Evolutionary conservation across 306 rosid species (phyloP).

Genomic region (Sphenostylis stenocarpa): DNA sequence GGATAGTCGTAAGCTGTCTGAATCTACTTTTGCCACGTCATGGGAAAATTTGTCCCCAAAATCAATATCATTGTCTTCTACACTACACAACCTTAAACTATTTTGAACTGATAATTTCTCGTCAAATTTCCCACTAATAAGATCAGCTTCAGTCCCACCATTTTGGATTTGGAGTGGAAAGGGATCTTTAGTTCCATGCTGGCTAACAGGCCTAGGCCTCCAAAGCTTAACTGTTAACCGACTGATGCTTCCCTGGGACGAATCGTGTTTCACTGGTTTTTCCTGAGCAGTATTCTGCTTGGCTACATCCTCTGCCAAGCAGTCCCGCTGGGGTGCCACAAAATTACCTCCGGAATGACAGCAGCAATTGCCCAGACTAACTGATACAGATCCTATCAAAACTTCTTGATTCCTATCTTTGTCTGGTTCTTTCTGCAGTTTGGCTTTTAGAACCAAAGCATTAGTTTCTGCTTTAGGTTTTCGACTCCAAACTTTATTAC

Average conservation of each 20-base stretch:
- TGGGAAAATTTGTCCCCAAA: slow-evolving; percentile 22
- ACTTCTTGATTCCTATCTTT: slow-evolving; percentile 64
- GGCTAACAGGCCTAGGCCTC: slow-evolving; percentile 83
- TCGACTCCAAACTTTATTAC: slow-evolving; percentile 75
- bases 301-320: slow-evolving; percentile 39
- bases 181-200: slow-evolving; percentile 51
- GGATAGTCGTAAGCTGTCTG: slow-evolving; percentile 44
- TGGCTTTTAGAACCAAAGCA: slow-evolving; percentile 47
- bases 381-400: slow-evolving; percentile 86
- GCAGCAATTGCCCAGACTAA: slow-evolving; percentile 63
- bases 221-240: slow-evolving; percentile 57
- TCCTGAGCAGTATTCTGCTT: slow-evolving; percentile 51
- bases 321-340: slow-evolving; percentile 41
- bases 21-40: slow-evolving; percentile 35
- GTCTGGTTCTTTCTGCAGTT: slow-evolving; percentile 51
- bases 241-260: slow-evolving; percentile 45
- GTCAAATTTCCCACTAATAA: slow-evolving; percentile 41
- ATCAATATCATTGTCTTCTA: slow-evolving; percentile 37
- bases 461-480: slow-evolving; percentile 65
- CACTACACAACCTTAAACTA: slow-evolving; percentile 38
- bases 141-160: slow-evolving; percentile 49
- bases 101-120: slow-evolving; percentile 35
- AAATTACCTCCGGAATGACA: slow-evolving; percentile 44
- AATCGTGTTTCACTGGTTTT: slow-evolving; percentile 55
- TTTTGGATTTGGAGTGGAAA: slow-evolving; percentile 49